A percentile compares a stretch with the other conserved stretches of the same genome.
Evolutionary conservation across 176 grass and related monocot genomes (phyloP).

Genomic region (Eleusine coracana): DNA sequence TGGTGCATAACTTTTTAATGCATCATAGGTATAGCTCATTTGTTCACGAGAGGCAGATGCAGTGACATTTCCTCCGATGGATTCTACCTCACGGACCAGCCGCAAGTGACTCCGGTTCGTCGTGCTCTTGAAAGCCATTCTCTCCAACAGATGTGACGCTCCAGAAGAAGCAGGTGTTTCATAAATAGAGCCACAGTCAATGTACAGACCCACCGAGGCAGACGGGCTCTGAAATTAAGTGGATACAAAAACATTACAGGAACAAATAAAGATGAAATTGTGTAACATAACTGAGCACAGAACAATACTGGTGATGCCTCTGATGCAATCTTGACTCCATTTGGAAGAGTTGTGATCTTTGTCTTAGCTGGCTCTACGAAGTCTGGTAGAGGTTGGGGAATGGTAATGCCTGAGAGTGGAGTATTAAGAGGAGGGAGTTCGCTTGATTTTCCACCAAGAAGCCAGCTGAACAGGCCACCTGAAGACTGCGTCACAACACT

Average conservation of each 20-base stretch:
- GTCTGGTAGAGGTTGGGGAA: conserved; percentile 60
- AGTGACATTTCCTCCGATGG: conserved; percentile 73
- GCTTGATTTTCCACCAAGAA: conserved; percentile 57
- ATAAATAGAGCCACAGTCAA: conserved; percentile 86
- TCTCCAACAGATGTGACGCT: conserved; percentile 74
- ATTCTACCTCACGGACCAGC: conserved; percentile 77
- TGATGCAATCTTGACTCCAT: conserved; percentile 72
- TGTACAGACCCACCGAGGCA: conserved; percentile 78
- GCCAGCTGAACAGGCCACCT: conserved; percentile 60
- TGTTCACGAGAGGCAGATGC: conserved; percentile 82
- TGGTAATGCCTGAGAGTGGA: conserved; percentile 49
- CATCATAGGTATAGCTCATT: conserved; percentile 90
- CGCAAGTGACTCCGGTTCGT: conserved; percentile 73
- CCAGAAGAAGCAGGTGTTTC: conserved; percentile 65
- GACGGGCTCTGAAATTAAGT: conserved; percentile 53
- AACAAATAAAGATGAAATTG: conserved; percentile 4
- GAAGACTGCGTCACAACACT: conserved; percentile 61
- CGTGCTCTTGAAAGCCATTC: conserved; percentile 84
- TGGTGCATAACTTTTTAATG: conserved; percentile 64
- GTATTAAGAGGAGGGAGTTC: conserved; percentile 59
- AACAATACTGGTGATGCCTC: conserved; percentile 56
- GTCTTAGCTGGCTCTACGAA: conserved; percentile 63
- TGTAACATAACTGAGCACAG: conserved; percentile 15
- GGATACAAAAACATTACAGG: conserved; percentile 15
- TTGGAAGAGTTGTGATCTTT: conserved; percentile 77